Conservation (phyloP, 2,329 filamentous ascomycete genomes). For the Verticillium tricorpus region DNA sequence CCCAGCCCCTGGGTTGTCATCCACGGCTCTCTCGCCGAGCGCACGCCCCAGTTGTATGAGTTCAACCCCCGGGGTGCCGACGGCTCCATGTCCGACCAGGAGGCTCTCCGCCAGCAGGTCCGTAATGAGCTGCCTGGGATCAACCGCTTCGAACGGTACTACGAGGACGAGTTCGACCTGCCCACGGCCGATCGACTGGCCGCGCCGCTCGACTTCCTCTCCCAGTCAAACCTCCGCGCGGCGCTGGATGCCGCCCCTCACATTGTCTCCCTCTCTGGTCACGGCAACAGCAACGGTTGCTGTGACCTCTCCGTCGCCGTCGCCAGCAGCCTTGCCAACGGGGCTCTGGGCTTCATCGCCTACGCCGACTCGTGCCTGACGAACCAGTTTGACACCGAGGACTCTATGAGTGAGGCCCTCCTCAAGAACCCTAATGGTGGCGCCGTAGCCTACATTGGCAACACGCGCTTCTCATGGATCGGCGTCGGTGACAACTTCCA, state of each 20-base stretch:
- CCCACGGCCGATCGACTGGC: not conserved
- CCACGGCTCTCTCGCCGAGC: not conserved
- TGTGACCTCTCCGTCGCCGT: not conserved
- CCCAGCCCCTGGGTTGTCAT: not conserved
- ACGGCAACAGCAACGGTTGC: not conserved
- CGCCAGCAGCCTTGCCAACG: not conserved
- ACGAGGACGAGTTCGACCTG: not conserved
- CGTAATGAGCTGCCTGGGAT: not conserved
- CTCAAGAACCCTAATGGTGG: not conserved
- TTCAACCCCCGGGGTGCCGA: not conserved
- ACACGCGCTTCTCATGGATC: slow-evolving; percentile 1
- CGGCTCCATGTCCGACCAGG: not conserved
- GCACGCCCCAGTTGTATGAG: not conserved
- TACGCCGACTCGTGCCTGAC: not conserved
- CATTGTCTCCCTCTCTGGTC: not conserved
- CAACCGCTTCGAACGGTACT: not conserved
- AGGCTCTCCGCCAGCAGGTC: not conserved
- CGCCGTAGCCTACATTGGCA: not conserved
- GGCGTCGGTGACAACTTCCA: not conserved
- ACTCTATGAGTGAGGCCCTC: not conserved
- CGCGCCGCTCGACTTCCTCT: not conserved
- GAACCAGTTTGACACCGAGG: not conserved
- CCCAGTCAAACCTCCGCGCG: not conserved
- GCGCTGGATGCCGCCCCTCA: not conserved
- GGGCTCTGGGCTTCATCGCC: not conserved